Conservation (phyloP, 768 basidiomycete species). For the Myochromella boudieri region DNA sequence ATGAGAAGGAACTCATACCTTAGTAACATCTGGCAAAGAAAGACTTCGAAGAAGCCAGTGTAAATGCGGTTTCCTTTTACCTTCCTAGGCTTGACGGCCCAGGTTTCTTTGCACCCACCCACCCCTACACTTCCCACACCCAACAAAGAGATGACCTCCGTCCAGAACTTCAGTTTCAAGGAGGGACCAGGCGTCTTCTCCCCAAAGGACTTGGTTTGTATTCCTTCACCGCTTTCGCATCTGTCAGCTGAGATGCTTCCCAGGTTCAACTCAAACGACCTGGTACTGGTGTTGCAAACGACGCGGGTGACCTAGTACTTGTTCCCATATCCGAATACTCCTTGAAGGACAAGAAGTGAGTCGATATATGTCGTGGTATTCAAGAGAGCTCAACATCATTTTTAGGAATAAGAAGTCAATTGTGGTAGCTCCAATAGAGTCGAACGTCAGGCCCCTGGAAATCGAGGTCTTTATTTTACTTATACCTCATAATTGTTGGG, state of each 20-base stretch:
- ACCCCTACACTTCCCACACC: constrained; percentile 14
- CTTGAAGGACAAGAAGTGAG: constrained; percentile 73
- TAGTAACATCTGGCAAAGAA: too few relatives aligned
- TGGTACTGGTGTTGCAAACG: constrained; percentile 64
- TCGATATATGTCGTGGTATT: constrained; percentile 2
- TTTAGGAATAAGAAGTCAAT: constrained; percentile 71
- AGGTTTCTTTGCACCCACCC: constrained; percentile 45
- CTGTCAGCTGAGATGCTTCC: background rate
- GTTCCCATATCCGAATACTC: constrained; percentile 69
- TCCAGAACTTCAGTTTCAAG: constrained; percentile 55
- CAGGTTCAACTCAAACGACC: constrained; percentile 66
- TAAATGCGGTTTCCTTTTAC: constrained; percentile 55
- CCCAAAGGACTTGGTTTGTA: constrained; percentile 59
- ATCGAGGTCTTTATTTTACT: constrained; percentile 39
- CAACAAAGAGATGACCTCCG: constrained; percentile 21
- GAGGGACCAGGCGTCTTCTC: constrained; percentile 60
- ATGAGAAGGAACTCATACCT: too few relatives aligned
- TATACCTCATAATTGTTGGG: background rate
- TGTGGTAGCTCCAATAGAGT: constrained; percentile 58
- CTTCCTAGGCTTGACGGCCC: constrained; percentile 55
- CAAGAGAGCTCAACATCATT: background rate
- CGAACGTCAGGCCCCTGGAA: constrained; percentile 46
- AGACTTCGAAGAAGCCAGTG: too few relatives aligned
- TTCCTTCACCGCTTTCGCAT: background rate
- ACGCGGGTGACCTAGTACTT: constrained; percentile 65